Evolutionary conservation across 2,329 filamentous ascomycete genomes (phyloP).

Genomic region (Aspergillus tanneri): DNA sequence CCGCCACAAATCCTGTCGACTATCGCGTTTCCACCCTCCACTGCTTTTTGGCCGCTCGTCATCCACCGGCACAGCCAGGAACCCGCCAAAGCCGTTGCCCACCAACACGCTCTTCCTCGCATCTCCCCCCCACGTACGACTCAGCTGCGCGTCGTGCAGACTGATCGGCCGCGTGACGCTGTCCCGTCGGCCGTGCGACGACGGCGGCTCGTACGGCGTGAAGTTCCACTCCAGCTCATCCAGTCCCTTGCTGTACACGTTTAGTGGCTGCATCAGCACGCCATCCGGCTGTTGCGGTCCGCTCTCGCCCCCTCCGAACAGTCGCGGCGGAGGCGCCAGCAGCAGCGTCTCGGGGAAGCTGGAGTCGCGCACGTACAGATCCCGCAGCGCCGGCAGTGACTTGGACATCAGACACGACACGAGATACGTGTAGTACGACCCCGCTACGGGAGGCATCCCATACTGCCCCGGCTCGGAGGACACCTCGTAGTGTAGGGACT

Average conservation of each 20-base stretch:
- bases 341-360: constrained; percentile 78
- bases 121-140: constrained; percentile 60
- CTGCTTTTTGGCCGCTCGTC: constrained; percentile 43
- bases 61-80: constrained; percentile 61
- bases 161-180: constrained; percentile 48
- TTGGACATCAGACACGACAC: constrained; percentile 76
- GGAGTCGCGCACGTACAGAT: constrained; percentile 82
- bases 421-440: constrained; percentile 79
- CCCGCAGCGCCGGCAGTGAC: constrained; percentile 68
- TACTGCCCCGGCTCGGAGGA: constrained; percentile 59
- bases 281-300: constrained; percentile 25
- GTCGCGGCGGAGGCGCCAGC: constrained; percentile 63
- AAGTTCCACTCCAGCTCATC: constrained; percentile 69
- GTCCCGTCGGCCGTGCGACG: constrained; percentile 36
- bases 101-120: constrained; percentile 63
- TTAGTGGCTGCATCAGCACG: constrained; percentile 56
- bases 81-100: constrained; percentile 66
- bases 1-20: constrained; percentile 41
- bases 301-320: constrained; percentile 46
- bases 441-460: constrained; percentile 50
- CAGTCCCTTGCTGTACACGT: constrained; percentile 65
- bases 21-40: constrained; percentile 32
- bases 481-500: constrained; percentile 80
- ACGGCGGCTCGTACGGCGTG: constrained; percentile 56
- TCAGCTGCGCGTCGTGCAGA: constrained; percentile 46